These are phyloP conservation scores for Teunomyces stri DNA, from an alignment of 805 yeast species.

Conservation along the genomic window DNA sequence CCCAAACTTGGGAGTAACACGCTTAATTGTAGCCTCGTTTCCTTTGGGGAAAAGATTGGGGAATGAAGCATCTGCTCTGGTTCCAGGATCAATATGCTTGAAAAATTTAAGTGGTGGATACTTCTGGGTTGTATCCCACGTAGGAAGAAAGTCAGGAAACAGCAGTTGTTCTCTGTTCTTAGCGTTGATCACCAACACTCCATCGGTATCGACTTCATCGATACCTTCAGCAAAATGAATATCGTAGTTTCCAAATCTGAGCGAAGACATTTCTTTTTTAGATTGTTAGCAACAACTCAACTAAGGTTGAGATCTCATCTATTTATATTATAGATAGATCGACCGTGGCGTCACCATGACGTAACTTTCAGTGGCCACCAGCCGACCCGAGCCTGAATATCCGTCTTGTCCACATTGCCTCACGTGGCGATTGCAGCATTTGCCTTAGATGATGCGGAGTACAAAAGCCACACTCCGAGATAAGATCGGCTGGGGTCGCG, in stretches of 20 bases:
- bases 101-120: constrained; percentile 52
- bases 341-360: background rate
- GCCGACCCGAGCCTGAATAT: constrained; percentile 1
- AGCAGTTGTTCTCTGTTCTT: constrained; percentile 31
- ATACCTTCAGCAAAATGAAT: constrained; percentile 51
- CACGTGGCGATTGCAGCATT: constrained; percentile 1
- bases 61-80: constrained; percentile 57
- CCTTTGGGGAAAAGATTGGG: constrained; percentile 48
- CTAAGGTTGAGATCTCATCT: background rate
- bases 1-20: constrained; percentile 69
- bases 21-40: constrained; percentile 28
- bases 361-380: background rate
- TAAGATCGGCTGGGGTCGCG: background rate
- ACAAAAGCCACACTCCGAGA: background rate
- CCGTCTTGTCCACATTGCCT: background rate
- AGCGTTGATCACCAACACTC: constrained; percentile 46
- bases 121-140: constrained; percentile 63
- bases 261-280: background rate
- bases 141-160: constrained; percentile 61
- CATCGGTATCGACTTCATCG: constrained; percentile 48
- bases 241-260: constrained; percentile 35
- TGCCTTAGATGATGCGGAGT: background rate
- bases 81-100: constrained; percentile 63
- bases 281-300: background rate
- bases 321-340: background rate